Percentiles rank a stretch among this genome's conserved stretches.
These are phyloP conservation scores for Coemansia sp. DNA, from an alignment of 192 early-diverging fungal species.

Conservation along the genomic window DNA sequence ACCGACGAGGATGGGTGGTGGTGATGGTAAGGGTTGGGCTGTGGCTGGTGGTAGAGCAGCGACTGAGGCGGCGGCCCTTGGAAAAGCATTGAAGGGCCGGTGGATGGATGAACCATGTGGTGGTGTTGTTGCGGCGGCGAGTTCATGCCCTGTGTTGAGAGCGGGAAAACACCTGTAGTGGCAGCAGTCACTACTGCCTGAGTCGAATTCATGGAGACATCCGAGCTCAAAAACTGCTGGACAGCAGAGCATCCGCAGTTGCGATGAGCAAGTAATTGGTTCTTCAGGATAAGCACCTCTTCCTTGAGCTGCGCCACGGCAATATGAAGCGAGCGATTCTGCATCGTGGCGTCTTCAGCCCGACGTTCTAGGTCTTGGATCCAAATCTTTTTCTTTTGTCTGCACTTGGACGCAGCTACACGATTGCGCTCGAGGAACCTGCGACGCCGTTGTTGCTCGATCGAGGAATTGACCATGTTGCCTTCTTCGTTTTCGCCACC, in stretches of 20 bases:
- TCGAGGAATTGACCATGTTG: slow-evolving; percentile 46
- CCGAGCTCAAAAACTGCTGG: slow-evolving; percentile 55
- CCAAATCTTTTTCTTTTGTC: slow-evolving; percentile 94
- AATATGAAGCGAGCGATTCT: slow-evolving; percentile 52
- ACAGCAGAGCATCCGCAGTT: slow-evolving; percentile 57
- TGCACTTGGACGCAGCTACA: slow-evolving; percentile 85
- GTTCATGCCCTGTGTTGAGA: not conserved
- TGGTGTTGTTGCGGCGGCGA: slow-evolving; percentile 7
- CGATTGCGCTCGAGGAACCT: slow-evolving; percentile 90
- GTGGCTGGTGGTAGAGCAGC: slow-evolving; percentile 16
- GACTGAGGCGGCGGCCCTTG: slow-evolving; percentile 21
- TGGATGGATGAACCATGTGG: slow-evolving; percentile 2
- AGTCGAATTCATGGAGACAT: slow-evolving; percentile 7
- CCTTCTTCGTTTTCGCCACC: slow-evolving; percentile 15
- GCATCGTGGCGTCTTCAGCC: slow-evolving; percentile 58
- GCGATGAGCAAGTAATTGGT: slow-evolving; percentile 58
- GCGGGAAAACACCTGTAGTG: not conserved
- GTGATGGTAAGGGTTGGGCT: slow-evolving; percentile 14
- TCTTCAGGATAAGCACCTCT: slow-evolving; percentile 56
- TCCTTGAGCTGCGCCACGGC: slow-evolving; percentile 53
- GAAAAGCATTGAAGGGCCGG: slow-evolving; percentile 14
- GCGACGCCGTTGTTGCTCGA: slow-evolving; percentile 67
- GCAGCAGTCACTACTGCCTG: slow-evolving; percentile 26
- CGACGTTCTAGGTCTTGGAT: slow-evolving; percentile 75
- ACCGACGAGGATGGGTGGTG: slow-evolving; percentile 20